Evolutionary conservation across 257 asterid species (phyloP).

Genomic region (Ophiorrhiza pumila): DNA sequence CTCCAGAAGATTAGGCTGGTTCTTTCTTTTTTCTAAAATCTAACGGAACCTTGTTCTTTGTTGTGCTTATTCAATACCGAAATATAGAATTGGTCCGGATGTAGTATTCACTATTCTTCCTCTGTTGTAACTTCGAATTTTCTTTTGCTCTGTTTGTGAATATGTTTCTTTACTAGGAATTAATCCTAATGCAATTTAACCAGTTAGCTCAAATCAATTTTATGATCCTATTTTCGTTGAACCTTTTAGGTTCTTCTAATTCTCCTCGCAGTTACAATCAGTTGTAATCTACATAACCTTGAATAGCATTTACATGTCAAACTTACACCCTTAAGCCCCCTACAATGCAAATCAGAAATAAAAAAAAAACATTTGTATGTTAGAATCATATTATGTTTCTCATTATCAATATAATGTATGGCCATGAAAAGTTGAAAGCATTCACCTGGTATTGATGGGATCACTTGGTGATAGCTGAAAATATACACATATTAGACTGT

Average conservation of each 20-base stretch:
- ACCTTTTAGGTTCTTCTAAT: neutral
- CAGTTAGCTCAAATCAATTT: no score
- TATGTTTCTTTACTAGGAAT: neutral
- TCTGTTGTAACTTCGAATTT: no score
- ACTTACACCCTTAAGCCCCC: no score
- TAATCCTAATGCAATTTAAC: neutral
- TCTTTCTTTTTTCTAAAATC: neutral
- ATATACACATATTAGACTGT: neutral
- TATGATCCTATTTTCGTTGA: neutral
- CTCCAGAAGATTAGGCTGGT: slow-evolving; percentile 33
- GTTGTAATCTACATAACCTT: no score
- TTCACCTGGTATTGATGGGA: no score
- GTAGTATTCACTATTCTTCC: neutral
- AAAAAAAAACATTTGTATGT: neutral
- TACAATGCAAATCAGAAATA: no score
- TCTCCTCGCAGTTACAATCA: neutral
- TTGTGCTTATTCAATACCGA: neutral
- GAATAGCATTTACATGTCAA: no score
- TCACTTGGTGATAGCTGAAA: no score
- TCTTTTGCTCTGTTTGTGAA: neutral
- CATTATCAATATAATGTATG: no score
- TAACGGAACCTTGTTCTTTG: neutral
- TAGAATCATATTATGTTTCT: neutral
- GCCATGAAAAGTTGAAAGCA: neutral
- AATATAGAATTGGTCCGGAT: neutral